Evolutionary conservation across 1,284 basidiomycete species (phyloP).

Genomic region (Anthracocystis setariae): DNA sequence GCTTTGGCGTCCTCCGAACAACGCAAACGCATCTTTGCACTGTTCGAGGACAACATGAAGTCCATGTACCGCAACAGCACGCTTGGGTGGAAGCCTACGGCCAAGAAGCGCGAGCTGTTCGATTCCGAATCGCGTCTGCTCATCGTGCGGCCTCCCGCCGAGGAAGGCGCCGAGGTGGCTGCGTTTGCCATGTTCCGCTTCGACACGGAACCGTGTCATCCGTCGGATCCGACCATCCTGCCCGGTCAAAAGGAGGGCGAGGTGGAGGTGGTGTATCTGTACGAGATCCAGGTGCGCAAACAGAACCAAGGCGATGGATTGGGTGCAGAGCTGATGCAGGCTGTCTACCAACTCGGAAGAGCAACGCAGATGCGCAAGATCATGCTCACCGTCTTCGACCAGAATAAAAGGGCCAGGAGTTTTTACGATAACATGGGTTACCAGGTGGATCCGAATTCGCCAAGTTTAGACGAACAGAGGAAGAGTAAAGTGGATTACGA

Average conservation of each 20-base stretch:
- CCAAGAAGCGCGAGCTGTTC: conserved; percentile 37
- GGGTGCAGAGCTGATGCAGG: conserved; percentile 30
- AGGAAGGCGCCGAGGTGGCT: conserved; percentile 34
- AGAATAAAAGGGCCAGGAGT: conserved; percentile 21
- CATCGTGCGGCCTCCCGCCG: conserved; percentile 23
- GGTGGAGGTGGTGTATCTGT: conserved; percentile 44
- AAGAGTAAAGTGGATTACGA: conserved; percentile 25
- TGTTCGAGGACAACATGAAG: conserved; percentile 49
- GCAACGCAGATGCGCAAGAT: conserved; percentile 25
- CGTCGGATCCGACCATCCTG: conserved; percentile 5
- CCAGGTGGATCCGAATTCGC: conserved; percentile 70
- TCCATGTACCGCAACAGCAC: conserved; percentile 39
- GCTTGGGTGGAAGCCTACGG: conserved; percentile 33
- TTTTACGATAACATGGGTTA: conserved; percentile 40
- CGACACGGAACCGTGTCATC: conserved; percentile 35
- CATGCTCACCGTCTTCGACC: conserved; percentile 46
- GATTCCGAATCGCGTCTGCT: conserved; percentile 30
- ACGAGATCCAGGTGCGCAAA: conserved; percentile 36
- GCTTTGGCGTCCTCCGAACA: conserved; percentile 26
- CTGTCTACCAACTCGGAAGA: conserved; percentile 15
- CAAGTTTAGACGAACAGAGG: conserved; percentile 7
- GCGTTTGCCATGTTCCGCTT: conserved; percentile 41
- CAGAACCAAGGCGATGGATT: conserved; percentile 33
- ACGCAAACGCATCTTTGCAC: conserved; percentile 38
- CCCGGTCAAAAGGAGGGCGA: conserved; percentile 12